phyloP scores from a whole-genome alignment of 1,284 basidiomycete species.

The Leccinum subfulvum region DNA sequence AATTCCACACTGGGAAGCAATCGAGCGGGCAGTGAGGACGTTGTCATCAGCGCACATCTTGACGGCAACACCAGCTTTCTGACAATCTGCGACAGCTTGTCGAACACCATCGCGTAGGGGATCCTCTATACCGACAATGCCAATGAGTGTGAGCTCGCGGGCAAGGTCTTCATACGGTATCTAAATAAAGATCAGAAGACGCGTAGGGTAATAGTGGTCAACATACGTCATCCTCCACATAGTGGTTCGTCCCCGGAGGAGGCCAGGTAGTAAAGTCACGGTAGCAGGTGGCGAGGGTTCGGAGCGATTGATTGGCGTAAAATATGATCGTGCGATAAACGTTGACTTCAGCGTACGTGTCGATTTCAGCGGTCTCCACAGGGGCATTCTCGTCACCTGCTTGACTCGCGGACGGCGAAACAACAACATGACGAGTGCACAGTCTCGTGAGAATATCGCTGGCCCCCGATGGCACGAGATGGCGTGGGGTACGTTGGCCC shows the following conservation, averaged over 20 bases:
- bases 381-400: constrained; percentile 30
- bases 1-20: constrained; percentile 94
- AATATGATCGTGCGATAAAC: constrained; percentile 91
- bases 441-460: constrained; percentile 86
- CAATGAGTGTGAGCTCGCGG: constrained; percentile 79
- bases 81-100: constrained; percentile 85
- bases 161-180: constrained; percentile 76
- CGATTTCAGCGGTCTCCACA: constrained; percentile 63
- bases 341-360: constrained; percentile 69
- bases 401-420: constrained; percentile 42
- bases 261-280: constrained; percentile 89
- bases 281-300: constrained; percentile 93
- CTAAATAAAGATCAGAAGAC: constrained; percentile 28
- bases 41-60: constrained; percentile 99
- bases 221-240: constrained; percentile 56
- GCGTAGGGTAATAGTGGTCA: not conserved
- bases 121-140: constrained; percentile 93
- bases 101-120: constrained; percentile 89
- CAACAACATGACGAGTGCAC: constrained; percentile 73
- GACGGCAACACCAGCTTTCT: constrained; percentile 88
- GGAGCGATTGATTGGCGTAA: constrained; percentile 93
- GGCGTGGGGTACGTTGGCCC: constrained; percentile 38
- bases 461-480: constrained; percentile 49
- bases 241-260: constrained; percentile 47
- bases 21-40: constrained; percentile 89